A percentile compares a stretch with the other conserved stretches of the same genome.
phyloP scores from a whole-genome alignment of 768 basidiomycete genomes.

The Candolleomyces aberdarensis region DNA sequence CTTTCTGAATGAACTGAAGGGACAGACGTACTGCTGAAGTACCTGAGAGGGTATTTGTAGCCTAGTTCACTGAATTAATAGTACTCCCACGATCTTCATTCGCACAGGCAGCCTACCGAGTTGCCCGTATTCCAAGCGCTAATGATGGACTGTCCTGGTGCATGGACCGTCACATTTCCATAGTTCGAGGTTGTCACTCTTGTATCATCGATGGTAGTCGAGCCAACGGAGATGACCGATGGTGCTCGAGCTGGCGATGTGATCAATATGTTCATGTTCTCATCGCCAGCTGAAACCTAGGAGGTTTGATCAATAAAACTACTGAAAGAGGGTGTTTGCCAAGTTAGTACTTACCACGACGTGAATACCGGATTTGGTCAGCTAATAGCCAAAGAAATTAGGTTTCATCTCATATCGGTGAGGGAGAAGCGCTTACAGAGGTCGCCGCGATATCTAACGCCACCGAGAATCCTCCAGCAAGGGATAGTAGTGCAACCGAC shows the following conservation, averaged over 20 bases:
- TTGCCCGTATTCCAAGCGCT: conserved; percentile 23
- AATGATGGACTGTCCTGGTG: conserved; percentile 30
- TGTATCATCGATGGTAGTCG: conserved; percentile 26
- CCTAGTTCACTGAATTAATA: conserved; percentile 9
- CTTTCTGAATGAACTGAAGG: too few relatives aligned
- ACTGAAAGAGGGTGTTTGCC: neutral
- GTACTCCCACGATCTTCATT: neutral
- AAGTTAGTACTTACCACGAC: conserved; percentile 20
- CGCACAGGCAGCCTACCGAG: conserved; percentile 10
- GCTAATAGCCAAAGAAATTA: neutral
- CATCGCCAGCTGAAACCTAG: neutral
- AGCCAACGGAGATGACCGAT: conserved; percentile 32
- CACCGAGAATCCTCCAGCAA: conserved; percentile 26
- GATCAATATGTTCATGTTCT: neutral
- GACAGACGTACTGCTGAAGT: conserved; percentile 20
- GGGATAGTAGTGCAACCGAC: conserved; percentile 32
- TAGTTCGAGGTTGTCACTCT: conserved; percentile 32
- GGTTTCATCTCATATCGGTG: neutral
- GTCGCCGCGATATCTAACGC: conserved; percentile 31
- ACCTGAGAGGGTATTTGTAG: conserved; percentile 22
- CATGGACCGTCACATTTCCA: conserved; percentile 33
- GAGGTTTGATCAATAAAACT: neutral
- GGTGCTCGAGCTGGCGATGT: conserved; percentile 28
- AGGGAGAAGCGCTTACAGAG: conserved; percentile 11
- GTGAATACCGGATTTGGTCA: neutral